Conservation (phyloP, 345 rosid genomes). For the Sonneratia alba region DNA sequence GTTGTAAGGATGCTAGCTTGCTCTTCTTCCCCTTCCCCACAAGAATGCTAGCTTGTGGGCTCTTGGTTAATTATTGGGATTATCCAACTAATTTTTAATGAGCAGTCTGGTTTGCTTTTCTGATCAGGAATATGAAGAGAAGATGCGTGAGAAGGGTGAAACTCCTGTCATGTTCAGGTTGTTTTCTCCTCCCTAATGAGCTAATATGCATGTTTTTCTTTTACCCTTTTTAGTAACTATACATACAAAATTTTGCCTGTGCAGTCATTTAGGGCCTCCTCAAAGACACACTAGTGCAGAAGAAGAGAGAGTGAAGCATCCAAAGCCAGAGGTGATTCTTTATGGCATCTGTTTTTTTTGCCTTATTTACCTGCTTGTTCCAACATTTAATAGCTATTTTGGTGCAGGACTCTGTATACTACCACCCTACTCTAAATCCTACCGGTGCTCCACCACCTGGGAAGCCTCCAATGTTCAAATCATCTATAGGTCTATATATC, state of each 20-base stretch:
- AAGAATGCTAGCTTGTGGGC: no score
- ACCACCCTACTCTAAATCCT: conserved; percentile 92
- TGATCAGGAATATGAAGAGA: conserved; percentile 75
- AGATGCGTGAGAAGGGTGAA: conserved; percentile 95
- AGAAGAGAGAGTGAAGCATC: conserved; percentile 74
- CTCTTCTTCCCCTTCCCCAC: no score
- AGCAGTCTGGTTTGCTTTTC: conserved; percentile 1
- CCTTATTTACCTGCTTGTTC: neutral
- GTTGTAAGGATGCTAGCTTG: neutral
- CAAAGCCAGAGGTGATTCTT: conserved; percentile 68
- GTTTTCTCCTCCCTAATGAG: conserved; percentile 1
- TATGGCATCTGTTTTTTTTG: neutral
- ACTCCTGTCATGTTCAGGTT: conserved; percentile 97
- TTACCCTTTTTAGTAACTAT: neutral
- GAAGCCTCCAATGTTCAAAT: conserved; percentile 90
- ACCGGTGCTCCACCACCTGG: conserved; percentile 99
- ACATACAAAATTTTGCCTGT: neutral
- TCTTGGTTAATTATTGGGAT: neutral
- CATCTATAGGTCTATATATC: conserved; percentile 59
- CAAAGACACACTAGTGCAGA: conserved; percentile 66
- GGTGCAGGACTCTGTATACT: conserved; percentile 91
- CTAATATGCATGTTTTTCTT: conserved; percentile 3
- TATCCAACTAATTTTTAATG: neutral
- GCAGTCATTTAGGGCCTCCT: conserved; percentile 89
- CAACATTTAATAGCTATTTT: conserved; percentile 8